Conservation (phyloP, 371 early-diverging fungal genomes). For the Rhizopus microsporus region DNA sequence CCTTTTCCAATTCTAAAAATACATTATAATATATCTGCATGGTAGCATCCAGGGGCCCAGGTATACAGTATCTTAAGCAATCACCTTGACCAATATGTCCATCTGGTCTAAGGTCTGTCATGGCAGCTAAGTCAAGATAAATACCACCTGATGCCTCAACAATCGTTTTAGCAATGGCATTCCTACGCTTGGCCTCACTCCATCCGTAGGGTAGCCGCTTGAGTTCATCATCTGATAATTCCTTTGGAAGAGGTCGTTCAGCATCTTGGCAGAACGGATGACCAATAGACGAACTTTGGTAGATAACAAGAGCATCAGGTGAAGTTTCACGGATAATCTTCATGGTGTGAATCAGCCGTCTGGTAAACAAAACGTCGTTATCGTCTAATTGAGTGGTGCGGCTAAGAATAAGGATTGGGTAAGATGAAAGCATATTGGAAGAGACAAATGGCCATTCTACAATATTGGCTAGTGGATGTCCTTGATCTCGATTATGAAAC, state of each 20-base stretch:
- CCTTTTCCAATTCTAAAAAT: conserved; percentile 21
- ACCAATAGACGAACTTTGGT: conserved; percentile 50
- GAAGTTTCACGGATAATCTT: conserved; percentile 39
- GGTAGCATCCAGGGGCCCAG: conserved; percentile 63
- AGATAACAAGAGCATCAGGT: conserved; percentile 53
- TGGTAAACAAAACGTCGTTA: conserved; percentile 46
- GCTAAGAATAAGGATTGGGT: conserved; percentile 54
- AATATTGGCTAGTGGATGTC: conserved; percentile 37
- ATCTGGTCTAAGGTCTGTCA: conserved; percentile 56
- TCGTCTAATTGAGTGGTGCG: conserved; percentile 41
- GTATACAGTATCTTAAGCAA: conserved; percentile 66
- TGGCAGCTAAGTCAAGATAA: conserved; percentile 55
- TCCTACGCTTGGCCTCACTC: conserved; percentile 57
- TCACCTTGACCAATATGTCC: conserved; percentile 64
- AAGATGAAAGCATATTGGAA: conserved; percentile 32
- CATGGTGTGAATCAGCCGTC: conserved; percentile 48
- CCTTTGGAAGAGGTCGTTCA: conserved; percentile 32
- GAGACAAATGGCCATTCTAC: conserved; percentile 57
- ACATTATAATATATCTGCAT: conserved; percentile 53
- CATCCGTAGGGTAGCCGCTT: conserved; percentile 51
- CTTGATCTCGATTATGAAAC: conserved; percentile 34
- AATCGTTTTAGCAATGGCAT: conserved; percentile 56
- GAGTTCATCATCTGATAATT: conserved; percentile 35
- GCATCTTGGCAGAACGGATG: conserved; percentile 53
- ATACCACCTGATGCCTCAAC: conserved; percentile 63